These are phyloP conservation scores for Poteriospumella lacustris DNA, from an alignment of 108 stramenopile genomes.

Conservation along the genomic window DNA sequence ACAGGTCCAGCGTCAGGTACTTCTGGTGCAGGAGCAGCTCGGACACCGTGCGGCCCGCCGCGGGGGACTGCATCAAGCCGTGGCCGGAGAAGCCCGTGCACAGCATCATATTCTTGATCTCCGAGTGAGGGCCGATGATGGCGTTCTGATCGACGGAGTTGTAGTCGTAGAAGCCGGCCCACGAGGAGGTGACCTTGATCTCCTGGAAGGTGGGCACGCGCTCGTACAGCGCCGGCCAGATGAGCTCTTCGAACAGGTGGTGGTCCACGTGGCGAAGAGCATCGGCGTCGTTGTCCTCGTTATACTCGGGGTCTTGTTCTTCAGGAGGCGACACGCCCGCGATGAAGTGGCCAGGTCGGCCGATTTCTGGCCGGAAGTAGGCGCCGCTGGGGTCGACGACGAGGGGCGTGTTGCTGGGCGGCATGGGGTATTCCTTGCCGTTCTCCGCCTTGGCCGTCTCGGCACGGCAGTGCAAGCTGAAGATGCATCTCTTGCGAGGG, in stretches of 20 bases:
- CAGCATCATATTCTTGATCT: slow-evolving; percentile 57
- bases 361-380: slow-evolving; percentile 67
- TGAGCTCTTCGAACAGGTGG: slow-evolving; percentile 57
- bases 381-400: slow-evolving; percentile 59
- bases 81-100: slow-evolving; percentile 51
- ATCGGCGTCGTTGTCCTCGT: slow-evolving; percentile 39
- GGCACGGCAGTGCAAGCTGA: slow-evolving; percentile 60
- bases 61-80: slow-evolving; percentile 65
- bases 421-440: no score
- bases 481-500: slow-evolving; percentile 65
- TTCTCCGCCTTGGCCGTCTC: no score
- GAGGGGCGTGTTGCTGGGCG: slow-evolving; percentile 56
- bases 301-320: slow-evolving; percentile 52
- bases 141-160: slow-evolving; percentile 70
- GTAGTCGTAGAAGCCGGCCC: slow-evolving; percentile 70
- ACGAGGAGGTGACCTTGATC: slow-evolving; percentile 60
- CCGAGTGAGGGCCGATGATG: slow-evolving; percentile 70
- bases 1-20: slow-evolving; percentile 60
- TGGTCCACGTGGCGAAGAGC: slow-evolving; percentile 60
- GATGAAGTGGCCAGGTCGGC: slow-evolving; percentile 62
- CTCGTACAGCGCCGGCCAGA: slow-evolving; percentile 69
- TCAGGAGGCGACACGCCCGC: slow-evolving; percentile 64
- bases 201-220: slow-evolving; percentile 66
- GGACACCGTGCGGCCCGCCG: slow-evolving; percentile 61
- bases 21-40: slow-evolving; percentile 53